Base-by-base conservation (phyloP, 352 stramenopile genomes). In the Phytophthora quininea region DNA sequence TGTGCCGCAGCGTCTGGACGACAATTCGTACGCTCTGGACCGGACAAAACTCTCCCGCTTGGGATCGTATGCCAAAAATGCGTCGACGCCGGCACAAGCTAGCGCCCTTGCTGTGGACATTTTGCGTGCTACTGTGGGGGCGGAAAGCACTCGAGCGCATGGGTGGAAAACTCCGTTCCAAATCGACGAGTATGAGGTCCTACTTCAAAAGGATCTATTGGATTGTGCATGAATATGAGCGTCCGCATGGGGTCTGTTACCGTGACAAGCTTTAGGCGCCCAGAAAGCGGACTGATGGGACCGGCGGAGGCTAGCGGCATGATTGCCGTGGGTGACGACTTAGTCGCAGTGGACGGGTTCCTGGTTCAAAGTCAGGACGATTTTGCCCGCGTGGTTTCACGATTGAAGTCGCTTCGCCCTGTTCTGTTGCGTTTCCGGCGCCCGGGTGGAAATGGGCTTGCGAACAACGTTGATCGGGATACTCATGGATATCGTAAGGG, bases 151-250 rank as follows among this genome's bases (percentile, higher is more conserved):
- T 12, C 74, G 66, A 35, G 82, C 82, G 6, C 77, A 92, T 45
- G 86, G 82, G 4, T 95, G 87, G 87, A 86, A 77, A 37, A 77
- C 84, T 43, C 71, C 82, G 10, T 92, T 86, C 54, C 78, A 86
- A 43, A 56, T 65, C 15, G 71, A 95, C 43, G 87, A 96, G 72
- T 96, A 93, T 55, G 89, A 96, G 65, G 87, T 96, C 35, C 51
- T 93, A 63, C 77, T 96, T 57, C 85, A 95, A 70, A 96, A 62
- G 89, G 89, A 53, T 91, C 81, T 10, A 91, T 94, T 46, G 89
- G 89, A 2, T 73, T 96, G 32, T 96, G 89, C 64, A 96, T 96
- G 89, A 96, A 96, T 69, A 96, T 96, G 89, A 94, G 87, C 59
- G 85, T 96, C 58, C 83, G 88, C 11, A 69, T 86, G 58, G 86